These are phyloP conservation scores for Thalassiosira hispida DNA, from an alignment of 352 stramenopile genomes.

Conservation along the genomic window DNA sequence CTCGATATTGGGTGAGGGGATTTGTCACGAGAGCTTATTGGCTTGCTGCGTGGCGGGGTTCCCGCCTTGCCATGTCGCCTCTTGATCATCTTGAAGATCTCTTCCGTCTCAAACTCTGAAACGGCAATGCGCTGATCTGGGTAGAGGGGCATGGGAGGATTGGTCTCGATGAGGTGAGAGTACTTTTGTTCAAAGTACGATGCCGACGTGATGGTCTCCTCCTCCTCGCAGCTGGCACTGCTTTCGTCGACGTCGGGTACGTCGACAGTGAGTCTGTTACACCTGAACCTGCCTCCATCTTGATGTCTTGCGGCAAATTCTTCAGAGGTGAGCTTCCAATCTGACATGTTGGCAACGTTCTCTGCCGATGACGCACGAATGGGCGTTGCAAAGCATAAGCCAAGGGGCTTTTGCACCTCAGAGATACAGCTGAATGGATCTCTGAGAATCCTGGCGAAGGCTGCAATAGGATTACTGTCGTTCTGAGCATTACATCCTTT, in stretches of 20 bases:
- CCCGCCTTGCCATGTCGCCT: neutral
- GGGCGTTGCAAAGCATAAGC: constrained; percentile 8
- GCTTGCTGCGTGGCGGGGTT: neutral
- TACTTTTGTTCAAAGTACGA: constrained; percentile 29
- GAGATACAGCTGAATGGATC: constrained; percentile 16
- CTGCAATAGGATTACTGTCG: neutral
- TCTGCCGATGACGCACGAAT: neutral
- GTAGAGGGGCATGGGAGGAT: constrained; percentile 15
- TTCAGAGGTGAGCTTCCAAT: constrained; percentile 20
- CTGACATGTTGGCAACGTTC: constrained; percentile 8
- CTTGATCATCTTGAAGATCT: constrained; percentile 7
- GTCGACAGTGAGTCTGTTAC: neutral
- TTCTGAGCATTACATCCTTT: neutral
- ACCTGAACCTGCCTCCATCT: neutral
- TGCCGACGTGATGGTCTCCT: constrained; percentile 22
- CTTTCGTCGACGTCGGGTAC: constrained; percentile 12
- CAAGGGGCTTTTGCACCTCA: neutral
- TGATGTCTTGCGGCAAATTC: constrained; percentile 6
- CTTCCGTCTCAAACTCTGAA: constrained; percentile 3
- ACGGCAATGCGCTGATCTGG: constrained; percentile 10
- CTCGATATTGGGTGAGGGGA: neutral
- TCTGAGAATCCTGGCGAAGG: neutral
- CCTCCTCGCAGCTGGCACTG: constrained; percentile 4
- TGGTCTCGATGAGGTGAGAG: constrained; percentile 15
- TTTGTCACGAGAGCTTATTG: neutral